These are phyloP conservation scores for Leccinum ochraceum DNA, from an alignment of 768 basidiomycete species.

Conservation along the genomic window DNA sequence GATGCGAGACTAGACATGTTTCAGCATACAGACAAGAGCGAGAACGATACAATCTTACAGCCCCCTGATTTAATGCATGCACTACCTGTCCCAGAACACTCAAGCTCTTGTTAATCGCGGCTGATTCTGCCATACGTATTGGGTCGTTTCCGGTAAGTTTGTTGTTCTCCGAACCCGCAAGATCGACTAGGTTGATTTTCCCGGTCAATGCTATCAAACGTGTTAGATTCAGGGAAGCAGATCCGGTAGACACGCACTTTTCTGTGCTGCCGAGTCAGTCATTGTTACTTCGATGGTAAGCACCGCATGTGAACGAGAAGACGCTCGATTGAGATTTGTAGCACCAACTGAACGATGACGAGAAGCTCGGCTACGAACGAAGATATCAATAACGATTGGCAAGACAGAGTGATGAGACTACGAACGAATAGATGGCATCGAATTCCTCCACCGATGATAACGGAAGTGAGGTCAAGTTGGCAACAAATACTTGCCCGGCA, in stretches of 20 bases:
- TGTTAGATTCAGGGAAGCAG: neutral
- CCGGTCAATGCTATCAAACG: slow-evolving; percentile 58
- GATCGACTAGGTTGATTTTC: slow-evolving; percentile 84
- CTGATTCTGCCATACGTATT: slow-evolving; percentile 84
- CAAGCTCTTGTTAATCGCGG: slow-evolving; percentile 88
- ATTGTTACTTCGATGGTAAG: slow-evolving; percentile 71
- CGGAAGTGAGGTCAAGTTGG: slow-evolving; percentile 45
- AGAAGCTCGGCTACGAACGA: slow-evolving; percentile 56
- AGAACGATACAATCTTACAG: slow-evolving; percentile 39
- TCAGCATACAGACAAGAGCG: slow-evolving; percentile 10
- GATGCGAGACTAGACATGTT: slow-evolving; percentile 57
- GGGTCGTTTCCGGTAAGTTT: slow-evolving; percentile 88
- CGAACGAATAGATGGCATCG: slow-evolving; percentile 45
- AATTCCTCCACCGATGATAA: slow-evolving; percentile 50
- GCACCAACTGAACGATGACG: slow-evolving; percentile 82
- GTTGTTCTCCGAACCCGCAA: slow-evolving; percentile 92
- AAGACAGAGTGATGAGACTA: slow-evolving; percentile 7
- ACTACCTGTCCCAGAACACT: slow-evolving; percentile 89
- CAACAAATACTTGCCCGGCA: slow-evolving; percentile 53
- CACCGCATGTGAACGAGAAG: slow-evolving; percentile 88
- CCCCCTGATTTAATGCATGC: slow-evolving; percentile 75
- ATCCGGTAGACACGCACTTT: slow-evolving; percentile 42
- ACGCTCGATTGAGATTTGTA: slow-evolving; percentile 81
- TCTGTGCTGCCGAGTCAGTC: slow-evolving; percentile 51
- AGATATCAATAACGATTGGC: neutral